These are phyloP conservation scores for Erodium texanum DNA, from an alignment of 441 rosid species.

Conservation along the genomic window DNA sequence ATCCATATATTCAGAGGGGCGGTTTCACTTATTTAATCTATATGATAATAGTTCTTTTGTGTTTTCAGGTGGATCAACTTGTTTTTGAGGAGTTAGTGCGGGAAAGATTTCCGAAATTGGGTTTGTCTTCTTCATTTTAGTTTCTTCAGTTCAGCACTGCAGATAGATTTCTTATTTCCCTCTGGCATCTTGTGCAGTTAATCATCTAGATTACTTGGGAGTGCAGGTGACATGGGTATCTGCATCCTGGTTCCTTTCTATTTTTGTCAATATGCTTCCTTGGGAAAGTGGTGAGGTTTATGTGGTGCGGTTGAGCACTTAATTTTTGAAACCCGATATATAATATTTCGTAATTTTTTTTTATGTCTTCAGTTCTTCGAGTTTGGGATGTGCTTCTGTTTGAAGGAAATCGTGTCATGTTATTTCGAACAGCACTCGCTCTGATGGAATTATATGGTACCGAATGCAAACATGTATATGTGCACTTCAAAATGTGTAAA, in stretches of 20 bases:
- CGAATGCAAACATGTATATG: slow-evolving; percentile 14
- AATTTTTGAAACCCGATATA: background rate
- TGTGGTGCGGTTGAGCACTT: slow-evolving; percentile 12
- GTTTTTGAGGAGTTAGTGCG: slow-evolving; percentile 66
- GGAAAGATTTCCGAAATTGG: slow-evolving; percentile 84
- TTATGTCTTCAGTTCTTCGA: slow-evolving; percentile 46
- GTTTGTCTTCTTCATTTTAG: slow-evolving; percentile 31
- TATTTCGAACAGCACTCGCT: slow-evolving; percentile 69
- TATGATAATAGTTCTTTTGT: background rate
- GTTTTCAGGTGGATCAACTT: slow-evolving; percentile 63
- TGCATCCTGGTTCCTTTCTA: slow-evolving; percentile 72
- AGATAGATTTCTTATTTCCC: slow-evolving; percentile 33
- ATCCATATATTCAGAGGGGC: too few relatives aligned
- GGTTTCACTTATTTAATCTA: too few relatives aligned
- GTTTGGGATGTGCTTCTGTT: slow-evolving; percentile 75
- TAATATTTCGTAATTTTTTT: slow-evolving; percentile 7
- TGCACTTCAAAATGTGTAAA: background rate
- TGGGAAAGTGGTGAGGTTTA: slow-evolving; percentile 68
- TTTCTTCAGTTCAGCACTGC: slow-evolving; percentile 20
- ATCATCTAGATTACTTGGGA: slow-evolving; percentile 86
- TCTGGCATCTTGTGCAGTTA: slow-evolving; percentile 57
- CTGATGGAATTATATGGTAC: slow-evolving; percentile 72
- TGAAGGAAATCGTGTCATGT: slow-evolving; percentile 71
- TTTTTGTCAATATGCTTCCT: slow-evolving; percentile 67
- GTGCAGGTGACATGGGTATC: slow-evolving; percentile 78